Base-by-base conservation (phyloP, 495 filamentous ascomycete genomes). In the Neurospora sp. region DNA sequence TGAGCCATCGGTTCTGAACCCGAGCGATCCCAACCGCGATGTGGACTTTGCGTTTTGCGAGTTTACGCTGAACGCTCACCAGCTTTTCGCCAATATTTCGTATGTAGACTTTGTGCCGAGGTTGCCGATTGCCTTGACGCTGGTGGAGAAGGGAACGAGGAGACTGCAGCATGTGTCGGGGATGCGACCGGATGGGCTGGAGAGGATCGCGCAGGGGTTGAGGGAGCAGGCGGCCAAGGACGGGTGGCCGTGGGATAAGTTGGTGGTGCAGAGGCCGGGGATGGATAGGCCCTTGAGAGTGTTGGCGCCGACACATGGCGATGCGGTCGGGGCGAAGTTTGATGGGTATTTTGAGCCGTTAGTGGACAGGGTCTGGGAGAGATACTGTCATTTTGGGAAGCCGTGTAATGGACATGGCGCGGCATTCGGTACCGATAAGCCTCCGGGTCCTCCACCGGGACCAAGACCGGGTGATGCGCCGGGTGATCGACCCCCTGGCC, bases 61-160 rank as follows among this genome's bases (percentile, higher is more conserved):
- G 79, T 93, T 94, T 80, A 94, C 92, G 0, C 89, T 88, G 78
- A 91, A 92, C 78, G 79, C 79, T 71, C 80, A 82, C 38, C 90
- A 93, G 83, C 84, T 94, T 9, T 94, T 91, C 78, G 92, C 90
- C 54, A 94, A 94, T 76, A 92, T 94, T 78, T 89, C 84, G 73
- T 92, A 92, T 71, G 92, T 94, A 34, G 92, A 94, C 78, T 93
- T 93, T 73, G 89, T 92, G 42, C 78, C 77, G 24, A 86, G 87
- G 70, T 77, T 94, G 13, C 92, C 92, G 2, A 87, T 94, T 28
- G 86, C 89, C 10, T 82, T 94, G 73, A 84, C 88, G 7, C 82
- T 94, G 7, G 83, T 84, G 54, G 86, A 84, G 69, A 79, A 79
- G 2, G 82, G 81, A 4, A 89, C 88, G 19, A 72, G 73, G 1